Evolutionary conservation across 2,329 filamentous ascomycete genomes (phyloP).

Genomic region (Elsinoe arachidis): DNA sequence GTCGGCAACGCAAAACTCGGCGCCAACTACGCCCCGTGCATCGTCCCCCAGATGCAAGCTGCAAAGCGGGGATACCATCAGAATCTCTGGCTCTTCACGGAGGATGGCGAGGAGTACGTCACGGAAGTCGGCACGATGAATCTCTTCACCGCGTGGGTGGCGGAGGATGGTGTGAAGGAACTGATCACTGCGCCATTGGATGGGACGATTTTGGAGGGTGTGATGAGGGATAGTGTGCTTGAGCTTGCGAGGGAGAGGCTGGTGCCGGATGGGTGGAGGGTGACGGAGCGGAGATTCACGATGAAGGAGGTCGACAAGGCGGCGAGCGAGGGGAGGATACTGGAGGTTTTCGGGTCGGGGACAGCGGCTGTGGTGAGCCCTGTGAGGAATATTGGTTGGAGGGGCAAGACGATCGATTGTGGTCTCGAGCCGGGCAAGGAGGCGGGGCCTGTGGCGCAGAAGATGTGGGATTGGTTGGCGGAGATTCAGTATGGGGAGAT

Average conservation of each 20-base stretch:
- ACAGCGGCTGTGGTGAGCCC: conserved; percentile 93
- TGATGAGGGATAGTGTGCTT: conserved; percentile 89
- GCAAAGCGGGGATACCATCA: conserved; percentile 90
- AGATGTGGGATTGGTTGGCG: conserved; percentile 97
- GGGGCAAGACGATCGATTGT: conserved; percentile 70
- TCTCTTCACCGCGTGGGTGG: conserved; percentile 77
- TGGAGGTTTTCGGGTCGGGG: conserved; percentile 90
- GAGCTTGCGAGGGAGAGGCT: conserved; percentile 75
- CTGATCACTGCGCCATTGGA: conserved; percentile 91
- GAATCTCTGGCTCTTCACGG: conserved; percentile 92
- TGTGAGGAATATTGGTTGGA: conserved; percentile 82
- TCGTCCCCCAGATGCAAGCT: conserved; percentile 89
- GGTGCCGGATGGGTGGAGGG: conserved; percentile 74
- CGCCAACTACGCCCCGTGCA: conserved; percentile 98
- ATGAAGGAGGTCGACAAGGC: conserved; percentile 82
- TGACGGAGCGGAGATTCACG: conserved; percentile 83
- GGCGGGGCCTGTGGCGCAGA: conserved; percentile 73
- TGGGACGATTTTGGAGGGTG: conserved; percentile 91
- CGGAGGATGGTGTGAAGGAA: conserved; percentile 83
- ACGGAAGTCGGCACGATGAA: conserved; percentile 99
- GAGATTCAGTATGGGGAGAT: conserved; percentile 91
- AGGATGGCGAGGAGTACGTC: conserved; percentile 66
- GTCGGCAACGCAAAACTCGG: conserved; percentile 98
- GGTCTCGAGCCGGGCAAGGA: conserved; percentile 74
- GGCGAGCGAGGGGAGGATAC: conserved; percentile 69